Conservation (phyloP, 202 grass and related monocot species). For the Saccharum hybrid region DNA sequence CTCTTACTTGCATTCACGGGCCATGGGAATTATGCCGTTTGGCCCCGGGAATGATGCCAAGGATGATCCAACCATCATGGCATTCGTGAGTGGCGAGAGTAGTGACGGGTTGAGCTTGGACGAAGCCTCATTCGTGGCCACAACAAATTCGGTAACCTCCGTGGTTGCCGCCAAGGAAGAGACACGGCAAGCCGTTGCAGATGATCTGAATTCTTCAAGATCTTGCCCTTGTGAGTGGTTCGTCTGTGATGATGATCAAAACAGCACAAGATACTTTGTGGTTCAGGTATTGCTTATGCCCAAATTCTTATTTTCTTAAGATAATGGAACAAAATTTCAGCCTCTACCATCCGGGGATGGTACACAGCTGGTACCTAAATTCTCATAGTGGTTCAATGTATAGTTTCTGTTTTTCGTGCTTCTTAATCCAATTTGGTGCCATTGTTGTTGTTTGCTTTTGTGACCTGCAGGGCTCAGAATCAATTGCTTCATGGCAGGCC, state of each 20-base stretch:
- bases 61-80: conserved; percentile 41
- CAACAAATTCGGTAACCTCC: conserved; percentile 89
- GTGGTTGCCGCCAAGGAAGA: conserved; percentile 91
- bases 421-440: not conserved
- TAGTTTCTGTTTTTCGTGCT: not conserved
- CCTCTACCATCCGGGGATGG: too few species aligned
- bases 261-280: conserved; percentile 80
- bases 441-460: conserved; percentile 11
- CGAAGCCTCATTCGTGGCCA: conserved; percentile 77
- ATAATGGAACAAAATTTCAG: too few species aligned
- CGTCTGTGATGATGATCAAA: conserved; percentile 75
- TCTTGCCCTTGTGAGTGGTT: conserved; percentile 85
- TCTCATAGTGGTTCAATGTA: not conserved
- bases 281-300: conserved; percentile 65
- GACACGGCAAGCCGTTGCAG: conserved; percentile 72
- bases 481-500: conserved; percentile 87
- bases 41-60: conserved; percentile 43
- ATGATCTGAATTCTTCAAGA: conserved; percentile 82
- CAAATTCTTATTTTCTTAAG: too few species aligned
- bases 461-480: conserved; percentile 73
- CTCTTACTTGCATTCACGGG: conserved; percentile 67
- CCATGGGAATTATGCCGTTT: conserved; percentile 63
- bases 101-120: conserved; percentile 47
- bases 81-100: conserved; percentile 35
- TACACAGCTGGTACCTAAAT: too few species aligned